phyloP scores from a whole-genome alignment of 768 basidiomycete genomes.

The Collybiopsis luxurians region DNA sequence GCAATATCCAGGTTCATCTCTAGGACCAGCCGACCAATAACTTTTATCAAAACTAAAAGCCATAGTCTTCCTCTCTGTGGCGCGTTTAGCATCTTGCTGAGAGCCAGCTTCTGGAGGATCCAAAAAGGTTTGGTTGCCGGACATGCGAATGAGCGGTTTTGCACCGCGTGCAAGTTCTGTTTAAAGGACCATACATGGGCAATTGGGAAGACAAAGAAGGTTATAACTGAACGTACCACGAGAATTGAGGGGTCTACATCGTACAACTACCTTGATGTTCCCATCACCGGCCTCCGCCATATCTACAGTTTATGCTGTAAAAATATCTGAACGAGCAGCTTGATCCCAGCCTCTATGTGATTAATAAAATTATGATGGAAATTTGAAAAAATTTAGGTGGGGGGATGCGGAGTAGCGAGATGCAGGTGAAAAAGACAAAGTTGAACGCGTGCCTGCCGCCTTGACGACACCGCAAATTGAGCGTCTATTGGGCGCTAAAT shows the following conservation, averaged over 20 bases:
- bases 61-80: conserved; percentile 88
- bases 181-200: neutral
- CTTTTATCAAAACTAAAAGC: conserved; percentile 95
- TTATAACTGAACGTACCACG: conserved; percentile 57
- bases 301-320: neutral
- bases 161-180: conserved; percentile 92
- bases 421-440: too few relatives aligned
- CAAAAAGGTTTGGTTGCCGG: conserved; percentile 88
- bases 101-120: conserved; percentile 85
- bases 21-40: conserved; percentile 92
- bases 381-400: too few relatives aligned
- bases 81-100: conserved; percentile 68
- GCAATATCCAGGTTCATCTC: conserved; percentile 88
- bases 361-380: too few relatives aligned
- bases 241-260: conserved; percentile 95
- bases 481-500: too few relatives aligned
- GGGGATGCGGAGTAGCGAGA: too few relatives aligned
- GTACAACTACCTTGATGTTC: conserved; percentile 90
- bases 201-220: neutral
- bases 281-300: conserved; percentile 83
- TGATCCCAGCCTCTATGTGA: neutral
- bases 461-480: too few relatives aligned
- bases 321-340: neutral
- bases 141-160: conserved; percentile 92
- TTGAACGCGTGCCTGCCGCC: too few relatives aligned